phyloP scores from a whole-genome alignment of 2,329 filamentous ascomycete species.

The Purpureocillium lavendulum region DNA sequence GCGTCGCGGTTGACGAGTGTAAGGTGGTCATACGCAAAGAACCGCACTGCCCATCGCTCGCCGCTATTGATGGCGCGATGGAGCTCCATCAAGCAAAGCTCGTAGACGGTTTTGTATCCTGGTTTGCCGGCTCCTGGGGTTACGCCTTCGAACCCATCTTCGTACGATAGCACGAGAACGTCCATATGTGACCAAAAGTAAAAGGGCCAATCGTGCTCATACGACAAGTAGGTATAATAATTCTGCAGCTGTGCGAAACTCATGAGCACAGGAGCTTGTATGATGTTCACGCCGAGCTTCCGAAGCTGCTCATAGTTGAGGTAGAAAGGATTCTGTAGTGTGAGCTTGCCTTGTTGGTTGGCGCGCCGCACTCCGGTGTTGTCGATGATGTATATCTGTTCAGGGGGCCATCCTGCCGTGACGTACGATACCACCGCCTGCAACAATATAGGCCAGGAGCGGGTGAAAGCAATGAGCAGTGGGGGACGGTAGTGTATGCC shows the following conservation, averaged over 20 bases:
- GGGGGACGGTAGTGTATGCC: constrained; percentile 33
- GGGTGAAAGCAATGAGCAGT: constrained; percentile 51
- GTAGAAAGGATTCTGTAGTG: constrained; percentile 47
- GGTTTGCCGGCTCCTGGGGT: constrained; percentile 22
- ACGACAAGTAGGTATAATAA: constrained; percentile 38
- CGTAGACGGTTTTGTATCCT: constrained; percentile 33
- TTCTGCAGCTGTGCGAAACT: constrained; percentile 49
- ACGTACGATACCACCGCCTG: constrained; percentile 50
- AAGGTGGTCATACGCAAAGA: constrained; percentile 51
- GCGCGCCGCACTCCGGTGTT: constrained; percentile 49
- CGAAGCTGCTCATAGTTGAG: constrained; percentile 42
- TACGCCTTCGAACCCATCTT: constrained; percentile 25
- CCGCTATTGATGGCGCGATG: constrained; percentile 16
- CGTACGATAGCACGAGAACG: constrained; percentile 33
- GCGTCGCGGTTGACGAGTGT: constrained; percentile 46
- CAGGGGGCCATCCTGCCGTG: constrained; percentile 48
- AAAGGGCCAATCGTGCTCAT: constrained; percentile 32
- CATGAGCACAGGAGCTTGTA: constrained; percentile 42
- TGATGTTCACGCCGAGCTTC: constrained; percentile 42
- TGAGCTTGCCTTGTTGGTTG: constrained; percentile 37
- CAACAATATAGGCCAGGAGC: constrained; percentile 44
- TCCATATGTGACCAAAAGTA: constrained; percentile 53
- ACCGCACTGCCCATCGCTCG: constrained; percentile 40
- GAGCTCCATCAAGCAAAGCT: constrained; percentile 27
- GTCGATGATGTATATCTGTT: constrained; percentile 49